These are phyloP conservation scores for Gossypium arboreum DNA, from an alignment of 345 rosid genomes.

Conservation along the genomic window DNA sequence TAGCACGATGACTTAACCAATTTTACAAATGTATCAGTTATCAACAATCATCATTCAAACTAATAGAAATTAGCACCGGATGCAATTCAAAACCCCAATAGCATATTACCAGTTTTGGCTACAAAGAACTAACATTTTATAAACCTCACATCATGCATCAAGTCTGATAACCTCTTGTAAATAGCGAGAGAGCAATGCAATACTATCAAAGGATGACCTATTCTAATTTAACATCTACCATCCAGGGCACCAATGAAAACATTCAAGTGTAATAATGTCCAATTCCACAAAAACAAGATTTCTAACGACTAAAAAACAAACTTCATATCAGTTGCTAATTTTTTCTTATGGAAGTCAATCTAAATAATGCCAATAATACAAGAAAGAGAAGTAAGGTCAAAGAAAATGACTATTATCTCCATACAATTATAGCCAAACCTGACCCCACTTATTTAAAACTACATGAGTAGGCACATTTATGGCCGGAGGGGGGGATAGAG, in stretches of 20 bases:
- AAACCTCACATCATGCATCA: background rate
- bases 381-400: background rate
- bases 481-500: background rate
- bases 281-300: background rate
- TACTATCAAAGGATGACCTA: background rate
- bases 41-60: background rate
- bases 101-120: background rate
- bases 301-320: background rate
- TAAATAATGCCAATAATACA: background rate
- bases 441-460: background rate
- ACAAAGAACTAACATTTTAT: background rate
- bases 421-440: background rate
- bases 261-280: background rate
- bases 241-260: background rate
- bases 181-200: background rate
- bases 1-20: background rate
- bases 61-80: background rate
- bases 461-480: slow-evolving; percentile 16
- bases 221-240: background rate
- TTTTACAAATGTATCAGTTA: background rate
- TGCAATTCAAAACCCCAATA: background rate
- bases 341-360: background rate
- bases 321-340: background rate
- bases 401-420: background rate
- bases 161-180: background rate